Evolutionary conservation across 768 basidiomycete species (phyloP), one percentile per base, ranked within the genome.

Genomic region (Dioszegia aurantiaca): DNA sequence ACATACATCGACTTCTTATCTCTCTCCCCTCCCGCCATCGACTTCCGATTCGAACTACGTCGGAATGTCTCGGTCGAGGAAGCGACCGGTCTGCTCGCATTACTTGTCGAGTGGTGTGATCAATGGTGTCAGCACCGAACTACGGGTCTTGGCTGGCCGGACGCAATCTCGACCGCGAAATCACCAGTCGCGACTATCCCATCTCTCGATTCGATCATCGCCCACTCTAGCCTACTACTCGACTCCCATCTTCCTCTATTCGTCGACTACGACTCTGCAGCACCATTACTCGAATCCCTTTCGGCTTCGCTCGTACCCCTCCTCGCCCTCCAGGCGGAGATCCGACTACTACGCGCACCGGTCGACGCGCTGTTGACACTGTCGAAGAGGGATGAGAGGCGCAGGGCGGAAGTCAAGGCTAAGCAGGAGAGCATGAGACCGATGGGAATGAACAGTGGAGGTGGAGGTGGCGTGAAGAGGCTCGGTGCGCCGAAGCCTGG

Each of bases 241-340:
- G 72, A 73, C 59, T 60, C 76, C 16, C 71, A 69, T 58, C 63
- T 74, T 11, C 73, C 70, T 6, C 46, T 57, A n/a, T 62, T 74
- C 55, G 55, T 74, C 5, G 56, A 70, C 11, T 57, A 72, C 41
- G 31, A 49, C 23, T 67, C 72, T 8, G 64, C 75, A 5, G 64
- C 69, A 27, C 19, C 56, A 1, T 61, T 66, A 28, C 61, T 77
- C 21, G 61, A 62, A 48, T 40, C 54, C 4, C 59, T 73, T 16
- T 48, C 69, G 48, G 43, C 52, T 0, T 31, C 58, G 2, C 57
- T 69, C 17, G 49, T 45, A 37, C 70, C 75, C 8, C 48, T 71
- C 6, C 44, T 75, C 14, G 45, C 51, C 8, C n/a, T 65, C 4
- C 70, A 77, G 55, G 61, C 58, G n/a, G 66, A 68, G 12, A 62